A percentile compares a stretch with the other conserved stretches of the same genome.
Conservation (phyloP, 768 basidiomycete species). For the Tubosaeta brunneosetosa region DNA sequence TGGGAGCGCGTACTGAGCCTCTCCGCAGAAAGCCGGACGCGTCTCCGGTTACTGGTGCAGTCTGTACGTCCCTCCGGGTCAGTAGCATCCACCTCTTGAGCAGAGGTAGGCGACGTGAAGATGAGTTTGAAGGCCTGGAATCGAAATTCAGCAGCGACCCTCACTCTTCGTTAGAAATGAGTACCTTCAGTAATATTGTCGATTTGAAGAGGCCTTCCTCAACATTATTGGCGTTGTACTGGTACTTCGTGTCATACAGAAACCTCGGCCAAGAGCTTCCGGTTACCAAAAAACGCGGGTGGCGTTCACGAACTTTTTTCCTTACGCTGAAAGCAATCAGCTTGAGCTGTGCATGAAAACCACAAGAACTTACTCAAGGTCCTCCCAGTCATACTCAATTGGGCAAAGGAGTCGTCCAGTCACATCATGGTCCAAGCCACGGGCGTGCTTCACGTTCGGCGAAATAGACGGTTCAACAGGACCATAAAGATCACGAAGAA, state of each 20-base stretch:
- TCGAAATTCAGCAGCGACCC: background rate
- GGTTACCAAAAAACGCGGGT: slow-evolving; percentile 14
- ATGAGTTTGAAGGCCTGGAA: slow-evolving; percentile 13
- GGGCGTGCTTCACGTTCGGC: no score
- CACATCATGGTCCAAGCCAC: slow-evolving; percentile 6
- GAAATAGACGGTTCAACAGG: no score
- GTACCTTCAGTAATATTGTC: slow-evolving; percentile 15
- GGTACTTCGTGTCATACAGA: slow-evolving; percentile 8
- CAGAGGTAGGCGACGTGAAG: slow-evolving; percentile 20
- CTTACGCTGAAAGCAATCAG: background rate
- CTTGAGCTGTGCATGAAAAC: no score
- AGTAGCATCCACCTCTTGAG: background rate
- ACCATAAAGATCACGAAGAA: no score
- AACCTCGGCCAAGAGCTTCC: slow-evolving; percentile 17
- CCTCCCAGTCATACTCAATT: slow-evolving; percentile 10
- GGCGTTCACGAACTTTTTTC: no score
- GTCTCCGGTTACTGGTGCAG: no score
- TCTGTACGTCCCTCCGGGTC: no score
- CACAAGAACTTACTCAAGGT: background rate
- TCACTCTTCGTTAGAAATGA: background rate
- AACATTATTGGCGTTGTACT: slow-evolving; percentile 6
- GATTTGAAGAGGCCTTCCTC: slow-evolving; percentile 17
- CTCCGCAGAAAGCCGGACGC: no score
- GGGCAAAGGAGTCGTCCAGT: slow-evolving; percentile 9
- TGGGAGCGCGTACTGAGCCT: background rate